Conservation (phyloP, 306 rosid genomes). For the Ormosia emarginata region DNA sequence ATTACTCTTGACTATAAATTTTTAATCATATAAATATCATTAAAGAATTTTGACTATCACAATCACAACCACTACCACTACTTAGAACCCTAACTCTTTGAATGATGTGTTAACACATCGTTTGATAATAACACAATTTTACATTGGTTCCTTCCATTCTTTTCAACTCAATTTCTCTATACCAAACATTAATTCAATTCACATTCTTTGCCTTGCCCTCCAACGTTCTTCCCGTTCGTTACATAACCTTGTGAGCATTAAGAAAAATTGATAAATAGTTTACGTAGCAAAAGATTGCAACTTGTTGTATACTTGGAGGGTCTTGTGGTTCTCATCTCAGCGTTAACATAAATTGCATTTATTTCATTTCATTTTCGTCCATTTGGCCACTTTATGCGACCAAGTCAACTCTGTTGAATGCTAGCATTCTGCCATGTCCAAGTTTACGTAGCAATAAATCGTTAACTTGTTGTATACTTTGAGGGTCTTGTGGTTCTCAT, state of each 20-base stretch:
- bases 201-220: background rate
- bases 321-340: background rate
- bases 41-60: too few relatives aligned
- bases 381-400: too few relatives aligned
- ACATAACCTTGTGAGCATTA: background rate
- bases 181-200: background rate
- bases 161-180: background rate
- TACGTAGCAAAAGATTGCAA: background rate
- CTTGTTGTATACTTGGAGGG: background rate
- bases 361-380: background rate
- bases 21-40: too few relatives aligned
- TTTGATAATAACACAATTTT: background rate
- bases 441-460: background rate
- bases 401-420: too few relatives aligned
- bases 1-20: too few relatives aligned
- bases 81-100: too few relatives aligned
- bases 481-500: background rate
- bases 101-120: too few relatives aligned
- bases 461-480: background rate
- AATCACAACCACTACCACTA: background rate
- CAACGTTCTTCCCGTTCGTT: too few relatives aligned
- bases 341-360: background rate
- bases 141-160: background rate
- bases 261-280: background rate
- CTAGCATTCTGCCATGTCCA: too few relatives aligned